Evolutionary conservation across 345 rosid species (phyloP).

Genomic region (Populus simonii): DNA sequence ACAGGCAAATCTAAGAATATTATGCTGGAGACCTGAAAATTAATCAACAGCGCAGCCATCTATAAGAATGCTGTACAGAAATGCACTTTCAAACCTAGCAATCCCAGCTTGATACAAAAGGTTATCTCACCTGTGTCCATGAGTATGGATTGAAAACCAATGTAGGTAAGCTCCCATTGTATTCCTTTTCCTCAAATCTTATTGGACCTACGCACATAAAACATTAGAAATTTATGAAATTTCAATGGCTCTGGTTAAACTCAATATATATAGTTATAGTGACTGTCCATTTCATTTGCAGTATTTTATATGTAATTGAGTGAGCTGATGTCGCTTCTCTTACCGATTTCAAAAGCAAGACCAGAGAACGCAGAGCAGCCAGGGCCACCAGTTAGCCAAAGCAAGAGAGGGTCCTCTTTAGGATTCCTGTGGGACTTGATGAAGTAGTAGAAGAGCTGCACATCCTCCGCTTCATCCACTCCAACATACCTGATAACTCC

Average conservation of each 20-base stretch:
- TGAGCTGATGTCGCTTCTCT: background rate
- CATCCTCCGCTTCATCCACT: conserved; percentile 24
- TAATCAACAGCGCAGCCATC: background rate
- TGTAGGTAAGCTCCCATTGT: conserved; percentile 67
- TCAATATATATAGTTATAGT: too few relatives aligned
- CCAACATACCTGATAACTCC: conserved; percentile 21
- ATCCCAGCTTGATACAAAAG: background rate
- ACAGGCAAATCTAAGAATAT: conserved; percentile 72
- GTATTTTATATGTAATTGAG: too few relatives aligned
- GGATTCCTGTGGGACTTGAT: conserved; percentile 17
- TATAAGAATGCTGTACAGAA: background rate
- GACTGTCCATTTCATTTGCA: too few relatives aligned
- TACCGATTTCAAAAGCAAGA: conserved; percentile 22
- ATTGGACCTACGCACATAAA: conserved; percentile 52
- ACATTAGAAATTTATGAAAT: background rate
- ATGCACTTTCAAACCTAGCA: background rate
- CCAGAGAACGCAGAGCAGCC: conserved; percentile 25
- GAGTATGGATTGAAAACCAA: conserved; percentile 54
- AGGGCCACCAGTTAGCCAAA: conserved; percentile 31
- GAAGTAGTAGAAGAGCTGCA: conserved; percentile 29
- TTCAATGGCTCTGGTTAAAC: background rate
- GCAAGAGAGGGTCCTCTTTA: conserved; percentile 20
- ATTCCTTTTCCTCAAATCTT: conserved; percentile 46
- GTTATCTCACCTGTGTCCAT: conserved; percentile 52
- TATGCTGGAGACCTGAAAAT: conserved; percentile 55